Evolutionary conservation across 768 basidiomycete genomes (phyloP).

Genomic region (Paxillus involutus): DNA sequence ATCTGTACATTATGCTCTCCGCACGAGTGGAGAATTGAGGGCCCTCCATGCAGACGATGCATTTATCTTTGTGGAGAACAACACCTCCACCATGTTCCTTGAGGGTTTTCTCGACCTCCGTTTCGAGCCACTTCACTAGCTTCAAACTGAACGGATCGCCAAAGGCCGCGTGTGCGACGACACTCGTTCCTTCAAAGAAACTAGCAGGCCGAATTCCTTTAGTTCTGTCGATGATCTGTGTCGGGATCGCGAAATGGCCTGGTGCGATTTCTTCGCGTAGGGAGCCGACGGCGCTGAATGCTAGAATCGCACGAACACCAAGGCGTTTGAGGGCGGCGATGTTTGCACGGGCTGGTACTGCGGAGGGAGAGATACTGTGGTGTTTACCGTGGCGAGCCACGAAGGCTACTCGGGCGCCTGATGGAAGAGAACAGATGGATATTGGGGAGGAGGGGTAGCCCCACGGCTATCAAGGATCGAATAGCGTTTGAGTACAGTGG

Average conservation of each 20-base stretch:
- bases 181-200: constrained; percentile 78
- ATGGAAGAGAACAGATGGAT: constrained; percentile 85
- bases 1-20: constrained; percentile 91
- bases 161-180: constrained; percentile 93
- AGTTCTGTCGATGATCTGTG: constrained; percentile 95
- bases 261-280: constrained; percentile 91
- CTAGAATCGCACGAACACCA: constrained; percentile 85
- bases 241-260: constrained; percentile 84
- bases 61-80: constrained; percentile 77
- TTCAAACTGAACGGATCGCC: constrained; percentile 84
- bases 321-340: constrained; percentile 93
- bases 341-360: constrained; percentile 87
- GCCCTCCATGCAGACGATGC: constrained; percentile 95
- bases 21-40: constrained; percentile 98
- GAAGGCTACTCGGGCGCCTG: constrained; percentile 82
- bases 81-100: constrained; percentile 57
- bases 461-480: constrained; percentile 68
- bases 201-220: constrained; percentile 88
- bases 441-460: constrained; percentile 90
- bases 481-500: background rate
- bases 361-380: constrained; percentile 77
- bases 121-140: constrained; percentile 66
- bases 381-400: constrained; percentile 85
- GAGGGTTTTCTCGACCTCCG: constrained; percentile 62
- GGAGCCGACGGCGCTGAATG: constrained; percentile 95